phyloP scores from a whole-genome alignment of 2,329 filamentous ascomycete genomes.

The Ramularia endophylla region DNA sequence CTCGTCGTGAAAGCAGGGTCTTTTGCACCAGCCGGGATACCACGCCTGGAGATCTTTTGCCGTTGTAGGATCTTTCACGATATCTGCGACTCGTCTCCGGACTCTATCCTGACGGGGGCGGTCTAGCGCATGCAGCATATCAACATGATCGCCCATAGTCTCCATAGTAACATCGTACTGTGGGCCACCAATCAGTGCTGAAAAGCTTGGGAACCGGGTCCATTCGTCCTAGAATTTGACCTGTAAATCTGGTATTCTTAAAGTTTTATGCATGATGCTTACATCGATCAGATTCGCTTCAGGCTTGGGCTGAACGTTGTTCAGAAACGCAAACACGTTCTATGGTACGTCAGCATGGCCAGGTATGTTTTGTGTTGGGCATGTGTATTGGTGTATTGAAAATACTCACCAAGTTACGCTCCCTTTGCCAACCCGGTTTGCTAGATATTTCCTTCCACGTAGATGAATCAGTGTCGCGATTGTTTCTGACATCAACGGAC shows the following conservation, averaged over 20 bases:
- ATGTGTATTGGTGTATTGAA: too few relatives aligned
- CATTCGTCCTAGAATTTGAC: constrained; percentile 5
- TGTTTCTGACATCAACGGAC: constrained; percentile 30
- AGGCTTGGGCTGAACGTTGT: constrained; percentile 29
- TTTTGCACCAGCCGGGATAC: constrained; percentile 59
- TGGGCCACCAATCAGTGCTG: constrained; percentile 34
- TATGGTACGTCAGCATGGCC: constrained; percentile 4
- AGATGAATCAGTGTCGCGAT: constrained; percentile 37
- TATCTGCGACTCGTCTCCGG: constrained; percentile 43
- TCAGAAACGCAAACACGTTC: constrained; percentile 41
- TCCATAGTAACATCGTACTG: constrained; percentile 32
- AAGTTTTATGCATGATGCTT: constrained; percentile 40
- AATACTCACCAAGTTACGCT: constrained; percentile 29
- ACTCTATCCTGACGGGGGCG: constrained; percentile 38
- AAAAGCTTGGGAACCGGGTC: constrained; percentile 13
- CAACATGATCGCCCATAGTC: constrained; percentile 34
- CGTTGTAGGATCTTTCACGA: constrained; percentile 49
- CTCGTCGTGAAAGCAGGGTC: constrained; percentile 39
- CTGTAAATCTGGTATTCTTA: constrained; percentile 22
- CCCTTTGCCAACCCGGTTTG: constrained; percentile 45
- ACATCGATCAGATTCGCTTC: constrained; percentile 39
- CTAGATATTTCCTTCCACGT: constrained; percentile 36
- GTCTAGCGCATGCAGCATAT: constrained; percentile 38
- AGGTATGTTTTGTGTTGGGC: too few relatives aligned
- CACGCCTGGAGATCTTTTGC: constrained; percentile 52